Evolutionary conservation across 352 stramenopile species (phyloP).

Genomic region (Thalassiosira mediterranea): DNA sequence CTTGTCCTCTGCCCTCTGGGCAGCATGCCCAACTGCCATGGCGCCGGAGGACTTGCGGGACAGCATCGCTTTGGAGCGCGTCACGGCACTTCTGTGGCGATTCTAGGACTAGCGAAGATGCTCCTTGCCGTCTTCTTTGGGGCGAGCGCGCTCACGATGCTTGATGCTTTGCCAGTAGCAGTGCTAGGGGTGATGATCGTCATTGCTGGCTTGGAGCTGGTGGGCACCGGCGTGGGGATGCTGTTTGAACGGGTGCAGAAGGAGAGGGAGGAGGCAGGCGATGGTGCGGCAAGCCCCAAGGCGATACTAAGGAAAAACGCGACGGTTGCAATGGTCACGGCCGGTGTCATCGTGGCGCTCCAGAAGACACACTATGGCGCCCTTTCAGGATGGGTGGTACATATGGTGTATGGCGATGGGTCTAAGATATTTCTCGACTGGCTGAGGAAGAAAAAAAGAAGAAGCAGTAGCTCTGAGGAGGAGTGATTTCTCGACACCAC

Average conservation of each 20-base stretch:
- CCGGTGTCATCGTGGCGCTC: conserved; percentile 65
- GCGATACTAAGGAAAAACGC: conserved; percentile 46
- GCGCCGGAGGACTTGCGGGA: conserved; percentile 89
- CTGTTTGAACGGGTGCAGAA: conserved; percentile 43
- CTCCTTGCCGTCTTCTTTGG: conserved; percentile 89
- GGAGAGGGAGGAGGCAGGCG: conserved; percentile 28
- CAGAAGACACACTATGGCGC: conserved; percentile 72
- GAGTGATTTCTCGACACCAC: not conserved
- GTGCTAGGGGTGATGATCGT: conserved; percentile 78
- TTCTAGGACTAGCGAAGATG: conserved; percentile 90
- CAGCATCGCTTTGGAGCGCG: conserved; percentile 91
- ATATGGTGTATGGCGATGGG: conserved; percentile 72
- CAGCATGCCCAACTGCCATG: conserved; percentile 92
- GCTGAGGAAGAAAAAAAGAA: conserved; percentile 30
- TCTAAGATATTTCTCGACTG: conserved; percentile 36
- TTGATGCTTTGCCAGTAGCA: conserved; percentile 74
- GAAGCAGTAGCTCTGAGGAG: not conserved
- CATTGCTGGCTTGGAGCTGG: conserved; percentile 79
- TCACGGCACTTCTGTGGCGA: conserved; percentile 89
- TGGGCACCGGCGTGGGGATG: conserved; percentile 56
- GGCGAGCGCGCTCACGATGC: conserved; percentile 56
- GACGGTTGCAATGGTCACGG: conserved; percentile 64
- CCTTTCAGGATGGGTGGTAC: conserved; percentile 62
- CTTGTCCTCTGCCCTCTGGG: conserved; percentile 89
- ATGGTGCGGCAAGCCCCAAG: conserved; percentile 14